These are phyloP conservation scores for Luvunga scandens DNA, from an alignment of 345 rosid genomes.

Conservation along the genomic window DNA sequence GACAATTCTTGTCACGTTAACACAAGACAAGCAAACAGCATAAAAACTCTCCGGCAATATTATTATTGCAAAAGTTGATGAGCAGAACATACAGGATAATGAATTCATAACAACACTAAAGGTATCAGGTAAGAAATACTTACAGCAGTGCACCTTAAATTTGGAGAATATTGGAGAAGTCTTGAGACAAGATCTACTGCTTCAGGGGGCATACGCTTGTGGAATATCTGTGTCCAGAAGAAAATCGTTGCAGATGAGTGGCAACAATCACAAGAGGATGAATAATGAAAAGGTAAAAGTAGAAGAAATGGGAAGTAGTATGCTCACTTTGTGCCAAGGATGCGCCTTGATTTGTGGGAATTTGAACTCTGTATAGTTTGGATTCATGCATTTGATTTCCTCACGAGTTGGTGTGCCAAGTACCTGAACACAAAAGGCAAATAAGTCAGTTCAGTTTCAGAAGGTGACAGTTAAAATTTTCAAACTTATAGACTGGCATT, in stretches of 20 bases:
- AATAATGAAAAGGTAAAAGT: not conserved
- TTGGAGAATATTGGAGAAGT: constrained; percentile 29
- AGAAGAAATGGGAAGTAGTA: not conserved
- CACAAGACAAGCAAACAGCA: too few relatives aligned
- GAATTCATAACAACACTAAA: too few relatives aligned
- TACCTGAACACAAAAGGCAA: constrained; percentile 1
- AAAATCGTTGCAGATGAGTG: not conserved
- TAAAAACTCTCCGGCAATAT: too few relatives aligned
- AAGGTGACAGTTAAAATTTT: not conserved
- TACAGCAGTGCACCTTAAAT: constrained; percentile 21
- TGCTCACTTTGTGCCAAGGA: constrained; percentile 30
- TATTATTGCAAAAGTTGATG: too few relatives aligned
- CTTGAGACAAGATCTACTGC: constrained; percentile 28
- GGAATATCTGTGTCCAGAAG: constrained; percentile 17
- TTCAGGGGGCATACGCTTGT: constrained; percentile 29
- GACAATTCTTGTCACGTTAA: too few relatives aligned
- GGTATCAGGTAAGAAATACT: not conserved
- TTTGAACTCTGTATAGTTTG: constrained; percentile 27
- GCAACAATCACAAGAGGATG: not conserved
- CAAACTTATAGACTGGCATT: not conserved
- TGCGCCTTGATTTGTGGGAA: constrained; percentile 28
- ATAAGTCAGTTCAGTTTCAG: not conserved
- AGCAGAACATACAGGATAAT: too few relatives aligned
- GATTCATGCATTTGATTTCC: constrained; percentile 31
- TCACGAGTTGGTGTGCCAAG: constrained; percentile 29